These are phyloP conservation scores for Chloris gayana DNA, from an alignment of 176 grass and related monocot genomes.

Conservation along the genomic window DNA sequence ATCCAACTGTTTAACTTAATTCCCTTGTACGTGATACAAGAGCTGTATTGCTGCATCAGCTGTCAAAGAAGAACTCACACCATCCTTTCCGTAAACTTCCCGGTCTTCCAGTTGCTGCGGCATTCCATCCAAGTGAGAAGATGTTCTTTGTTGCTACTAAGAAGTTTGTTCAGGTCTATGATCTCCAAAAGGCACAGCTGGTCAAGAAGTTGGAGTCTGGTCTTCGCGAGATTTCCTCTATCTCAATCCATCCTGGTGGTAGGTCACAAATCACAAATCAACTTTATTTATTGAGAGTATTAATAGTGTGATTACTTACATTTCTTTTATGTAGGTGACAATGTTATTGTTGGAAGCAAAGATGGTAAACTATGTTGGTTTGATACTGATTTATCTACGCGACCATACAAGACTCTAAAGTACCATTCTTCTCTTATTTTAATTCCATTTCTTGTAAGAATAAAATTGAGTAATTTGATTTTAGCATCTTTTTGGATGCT, in stretches of 20 bases:
- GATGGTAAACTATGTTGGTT: conserved; percentile 99
- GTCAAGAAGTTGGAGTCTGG: conserved; percentile 92
- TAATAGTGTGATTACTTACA: neutral
- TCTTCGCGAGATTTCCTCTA: conserved; percentile 83
- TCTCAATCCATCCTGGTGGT: conserved; percentile 93
- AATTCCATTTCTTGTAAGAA: neutral
- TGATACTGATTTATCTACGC: conserved; percentile 84
- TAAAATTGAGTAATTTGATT: neutral
- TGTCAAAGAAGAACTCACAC: conserved; percentile 83
- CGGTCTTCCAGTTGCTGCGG: conserved; percentile 78
- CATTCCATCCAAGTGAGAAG: conserved; percentile 85
- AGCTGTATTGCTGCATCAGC: conserved; percentile 86
- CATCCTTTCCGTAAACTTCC: conserved; percentile 88
- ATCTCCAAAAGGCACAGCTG: conserved; percentile 75
- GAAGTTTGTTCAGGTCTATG: conserved; percentile 92
- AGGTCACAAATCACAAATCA: conserved; percentile 30
- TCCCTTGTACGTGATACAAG: conserved; percentile 75
- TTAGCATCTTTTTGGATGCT: neutral
- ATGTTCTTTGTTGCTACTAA: conserved; percentile 96
- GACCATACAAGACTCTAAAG: conserved; percentile 86
- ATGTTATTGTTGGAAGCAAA: conserved; percentile 94
- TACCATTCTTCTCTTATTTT: conserved; percentile 43
- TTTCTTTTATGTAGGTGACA: conserved; percentile 71
- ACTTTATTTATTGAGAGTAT: conserved; percentile 19
- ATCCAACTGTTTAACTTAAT: conserved; percentile 59